These are phyloP conservation scores for Trametes cingulata DNA, from an alignment of 768 basidiomycete species.

Conservation along the genomic window DNA sequence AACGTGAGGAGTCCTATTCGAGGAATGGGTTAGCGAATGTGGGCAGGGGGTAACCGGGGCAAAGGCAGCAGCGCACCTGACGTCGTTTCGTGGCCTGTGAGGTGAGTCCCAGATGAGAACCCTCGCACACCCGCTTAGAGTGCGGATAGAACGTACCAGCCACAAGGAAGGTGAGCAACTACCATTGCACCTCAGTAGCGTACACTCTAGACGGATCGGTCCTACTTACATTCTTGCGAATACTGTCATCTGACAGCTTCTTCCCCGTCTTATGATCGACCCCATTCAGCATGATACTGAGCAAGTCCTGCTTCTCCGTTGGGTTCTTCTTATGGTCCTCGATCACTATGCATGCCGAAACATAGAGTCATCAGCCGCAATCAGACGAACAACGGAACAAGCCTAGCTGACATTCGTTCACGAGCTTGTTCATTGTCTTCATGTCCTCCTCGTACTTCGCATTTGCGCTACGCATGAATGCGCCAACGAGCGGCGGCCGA, in stretches of 20 bases:
- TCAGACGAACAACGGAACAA: too few relatives aligned
- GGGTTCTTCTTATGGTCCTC: constrained; percentile 40
- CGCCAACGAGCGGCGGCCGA: constrained; percentile 38
- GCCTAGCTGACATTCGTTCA: constrained; percentile 37
- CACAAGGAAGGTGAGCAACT: constrained; percentile 52
- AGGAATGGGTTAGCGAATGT: neutral
- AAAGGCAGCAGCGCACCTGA: constrained; percentile 30
- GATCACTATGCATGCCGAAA: constrained; percentile 36
- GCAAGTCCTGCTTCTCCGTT: constrained; percentile 43
- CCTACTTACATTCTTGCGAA: constrained; percentile 41
- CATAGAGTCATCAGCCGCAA: neutral
- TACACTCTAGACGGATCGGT: neutral
- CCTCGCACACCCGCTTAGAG: neutral
- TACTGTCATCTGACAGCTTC: constrained; percentile 42
- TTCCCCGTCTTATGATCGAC: constrained; percentile 48
- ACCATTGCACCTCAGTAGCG: neutral
- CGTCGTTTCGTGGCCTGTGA: constrained; percentile 39
- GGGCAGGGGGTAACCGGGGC: too few relatives aligned
- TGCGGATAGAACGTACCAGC: constrained; percentile 36
- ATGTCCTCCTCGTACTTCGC: constrained; percentile 44
- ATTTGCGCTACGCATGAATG: constrained; percentile 36
- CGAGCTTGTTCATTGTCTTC: constrained; percentile 43
- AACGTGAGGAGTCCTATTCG: constrained; percentile 40
- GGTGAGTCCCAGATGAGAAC: neutral
- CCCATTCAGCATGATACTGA: constrained; percentile 47